These are phyloP conservation scores for Chrysopogon serrulatus DNA, from an alignment of 176 grass and related monocot genomes.

Conservation along the genomic window DNA sequence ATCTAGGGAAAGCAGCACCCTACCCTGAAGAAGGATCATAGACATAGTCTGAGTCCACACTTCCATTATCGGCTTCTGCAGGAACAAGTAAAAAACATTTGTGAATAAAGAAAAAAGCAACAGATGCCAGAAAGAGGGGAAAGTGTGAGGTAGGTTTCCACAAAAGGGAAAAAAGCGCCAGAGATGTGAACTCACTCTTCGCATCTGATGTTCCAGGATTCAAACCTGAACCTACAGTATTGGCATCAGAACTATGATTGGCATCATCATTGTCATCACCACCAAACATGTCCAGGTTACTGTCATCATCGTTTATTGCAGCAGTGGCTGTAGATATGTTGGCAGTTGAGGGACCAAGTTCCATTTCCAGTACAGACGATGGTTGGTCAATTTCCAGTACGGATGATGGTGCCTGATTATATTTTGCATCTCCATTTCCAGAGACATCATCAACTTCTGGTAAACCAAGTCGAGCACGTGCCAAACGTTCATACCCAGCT, in stretches of 20 bases:
- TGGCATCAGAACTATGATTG: conserved; percentile 34
- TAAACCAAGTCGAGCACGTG: conserved; percentile 48
- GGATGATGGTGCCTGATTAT: conserved; percentile 31
- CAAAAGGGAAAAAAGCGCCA: not conserved
- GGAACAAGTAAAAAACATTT: not conserved
- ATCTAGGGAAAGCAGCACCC: not conserved
- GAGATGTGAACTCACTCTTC: conserved; percentile 13
- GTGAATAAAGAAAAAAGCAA: not conserved
- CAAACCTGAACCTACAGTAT: conserved; percentile 28
- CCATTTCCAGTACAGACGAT: conserved; percentile 50
- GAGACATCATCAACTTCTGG: conserved; percentile 50
- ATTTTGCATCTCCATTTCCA: conserved; percentile 41
- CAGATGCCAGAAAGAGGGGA: not conserved
- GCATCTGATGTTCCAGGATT: conserved; percentile 31
- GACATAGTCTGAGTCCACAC: conserved; percentile 64
- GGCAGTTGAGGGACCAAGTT: conserved; percentile 38
- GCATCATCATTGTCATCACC: conserved; percentile 63
- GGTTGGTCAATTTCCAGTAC: conserved; percentile 48
- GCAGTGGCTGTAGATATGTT: conserved; percentile 33
- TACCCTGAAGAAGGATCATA: conserved; percentile 85
- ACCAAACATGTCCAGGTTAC: conserved; percentile 84
- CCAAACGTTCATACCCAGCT: conserved; percentile 90
- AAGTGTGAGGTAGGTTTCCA: not conserved
- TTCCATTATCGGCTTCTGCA: conserved; percentile 65
- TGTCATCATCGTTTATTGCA: conserved; percentile 44